A percentile compares a stretch with the other conserved stretches of the same genome.
These are phyloP conservation scores for Pleomassaria siparia DNA, from an alignment of 2,329 filamentous ascomycete genomes.

Conservation along the genomic window DNA sequence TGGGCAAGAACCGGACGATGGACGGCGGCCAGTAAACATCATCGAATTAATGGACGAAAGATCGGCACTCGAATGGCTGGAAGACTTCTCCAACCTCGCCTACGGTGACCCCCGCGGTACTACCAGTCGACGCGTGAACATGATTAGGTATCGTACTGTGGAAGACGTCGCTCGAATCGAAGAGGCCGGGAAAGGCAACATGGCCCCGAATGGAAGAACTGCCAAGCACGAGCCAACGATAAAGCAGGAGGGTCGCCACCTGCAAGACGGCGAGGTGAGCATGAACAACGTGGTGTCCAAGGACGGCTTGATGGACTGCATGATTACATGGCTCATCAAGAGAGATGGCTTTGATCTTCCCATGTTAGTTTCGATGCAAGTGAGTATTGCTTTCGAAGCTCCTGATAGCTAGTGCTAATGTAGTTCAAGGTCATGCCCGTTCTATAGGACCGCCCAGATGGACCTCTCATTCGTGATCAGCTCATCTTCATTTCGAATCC, in stretches of 20 bases:
- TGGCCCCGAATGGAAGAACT: conserved; percentile 21
- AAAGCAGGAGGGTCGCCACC: conserved; percentile 31
- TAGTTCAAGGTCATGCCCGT: conserved; percentile 30
- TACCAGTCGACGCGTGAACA: conserved; percentile 78
- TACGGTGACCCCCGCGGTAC: conserved; percentile 88
- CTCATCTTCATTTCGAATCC: too few species aligned
- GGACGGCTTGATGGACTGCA: conserved; percentile 91
- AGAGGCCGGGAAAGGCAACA: conserved; percentile 21
- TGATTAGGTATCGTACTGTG: conserved; percentile 78
- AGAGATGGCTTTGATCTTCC: conserved; percentile 97
- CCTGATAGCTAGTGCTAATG: conserved; percentile 12
- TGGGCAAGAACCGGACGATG: conserved; percentile 34
- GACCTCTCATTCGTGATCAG: too few species aligned
- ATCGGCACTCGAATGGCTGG: conserved; percentile 90
- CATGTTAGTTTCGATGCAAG: conserved; percentile 98
- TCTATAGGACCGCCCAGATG: background rate
- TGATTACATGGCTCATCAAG: conserved; percentile 96
- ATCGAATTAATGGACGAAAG: conserved; percentile 93
- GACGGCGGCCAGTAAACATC: conserved; percentile 78
- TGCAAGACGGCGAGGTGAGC: conserved; percentile 66
- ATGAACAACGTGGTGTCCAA: conserved; percentile 77
- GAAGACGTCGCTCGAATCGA: conserved; percentile 36
- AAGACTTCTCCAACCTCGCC: conserved; percentile 89
- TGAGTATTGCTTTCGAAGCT: conserved; percentile 57
- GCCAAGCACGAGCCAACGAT: conserved; percentile 27